phyloP scores from a whole-genome alignment of 192 early-diverging fungal genomes.

The Coemansia furcata region DNA sequence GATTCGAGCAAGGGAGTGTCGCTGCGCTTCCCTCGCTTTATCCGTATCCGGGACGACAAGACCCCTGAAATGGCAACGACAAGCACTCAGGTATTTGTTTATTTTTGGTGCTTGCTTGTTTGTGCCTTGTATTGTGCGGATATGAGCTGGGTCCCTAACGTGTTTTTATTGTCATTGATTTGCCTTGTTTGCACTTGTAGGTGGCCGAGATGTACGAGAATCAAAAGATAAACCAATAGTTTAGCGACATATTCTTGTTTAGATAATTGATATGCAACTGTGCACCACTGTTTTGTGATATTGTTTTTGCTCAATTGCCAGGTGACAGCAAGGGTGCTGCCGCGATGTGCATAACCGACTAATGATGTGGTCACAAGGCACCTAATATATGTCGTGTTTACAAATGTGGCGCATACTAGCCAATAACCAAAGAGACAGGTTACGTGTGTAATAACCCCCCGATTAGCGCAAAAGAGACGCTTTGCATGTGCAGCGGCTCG shows the following conservation, averaged over 20 bases:
- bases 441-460: not conserved
- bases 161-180: not conserved
- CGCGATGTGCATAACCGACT: not conserved
- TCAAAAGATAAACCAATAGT: conserved; percentile 51
- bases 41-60: conserved; percentile 96
- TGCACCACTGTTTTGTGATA: not conserved
- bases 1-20: conserved; percentile 89
- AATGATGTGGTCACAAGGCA: not conserved
- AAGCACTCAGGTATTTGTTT: conserved; percentile 64
- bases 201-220: conserved; percentile 58
- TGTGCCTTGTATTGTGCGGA: not conserved
- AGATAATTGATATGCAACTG: not conserved
- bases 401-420: not conserved
- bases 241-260: not conserved
- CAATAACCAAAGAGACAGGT: not conserved
- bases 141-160: not conserved
- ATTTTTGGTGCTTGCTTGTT: conserved; percentile 9
- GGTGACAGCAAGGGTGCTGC: not conserved
- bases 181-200: conserved; percentile 17
- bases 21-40: conserved; percentile 95
- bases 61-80: conserved; percentile 87
- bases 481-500: not conserved
- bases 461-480: not conserved
- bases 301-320: not conserved
- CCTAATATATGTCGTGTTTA: not conserved